Base-by-base conservation (phyloP, 495 filamentous ascomycete species). In the Baudoinia panamericana region DNA sequence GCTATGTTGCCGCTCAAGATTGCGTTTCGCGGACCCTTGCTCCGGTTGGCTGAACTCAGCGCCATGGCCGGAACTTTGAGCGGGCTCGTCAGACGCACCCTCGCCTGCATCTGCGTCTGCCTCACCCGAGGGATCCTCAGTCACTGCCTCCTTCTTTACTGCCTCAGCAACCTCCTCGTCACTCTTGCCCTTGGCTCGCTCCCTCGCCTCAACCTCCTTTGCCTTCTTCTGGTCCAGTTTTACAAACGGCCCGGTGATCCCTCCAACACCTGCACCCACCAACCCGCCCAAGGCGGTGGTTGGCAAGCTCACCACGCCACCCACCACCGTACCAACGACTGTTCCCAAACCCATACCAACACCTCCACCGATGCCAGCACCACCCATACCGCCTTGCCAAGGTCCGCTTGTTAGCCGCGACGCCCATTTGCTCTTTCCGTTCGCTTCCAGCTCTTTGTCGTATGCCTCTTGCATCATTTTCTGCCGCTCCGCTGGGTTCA, bases 371-470 rank as follows among this genome's bases (percentile, higher is more conserved):
- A 48, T 44, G 3, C 50, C 50, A 8, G 40, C 45, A 12, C 50
- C 50, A 18, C 39, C 50, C 16, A 28, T 36, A 8, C 48, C 50
- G 20, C 50, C 50, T 24, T 52, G 50, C 50, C 50, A 52, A 2
- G 20, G 17, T 5, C 50, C 50, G 18, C 39, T 44, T 27, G 41
- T 30, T 26, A 52, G 13, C 21, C 50, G 21, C 19, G 28, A 16
- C 2, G 50, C 50, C 12, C 27, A 26, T 24, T 45, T 48, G 30
- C 32, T 40, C 35, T 52, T 44, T 10, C 45, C 45, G 22, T 48
- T 30, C 9, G 50, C 50, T 20, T 43, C 26, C 6, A 48, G 21
- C 28, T 52, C 50, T n/a, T 45, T 43, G 21, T 48, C 30, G 23
- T 48, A 44, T 10, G 35, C 45, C 30, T 52, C 50, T 18, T 52